A percentile compares a stretch with the other conserved stretches of the same genome.
Conservation (phyloP, 2,329 filamentous ascomycete genomes). For the Aureobasidium pullulans region DNA sequence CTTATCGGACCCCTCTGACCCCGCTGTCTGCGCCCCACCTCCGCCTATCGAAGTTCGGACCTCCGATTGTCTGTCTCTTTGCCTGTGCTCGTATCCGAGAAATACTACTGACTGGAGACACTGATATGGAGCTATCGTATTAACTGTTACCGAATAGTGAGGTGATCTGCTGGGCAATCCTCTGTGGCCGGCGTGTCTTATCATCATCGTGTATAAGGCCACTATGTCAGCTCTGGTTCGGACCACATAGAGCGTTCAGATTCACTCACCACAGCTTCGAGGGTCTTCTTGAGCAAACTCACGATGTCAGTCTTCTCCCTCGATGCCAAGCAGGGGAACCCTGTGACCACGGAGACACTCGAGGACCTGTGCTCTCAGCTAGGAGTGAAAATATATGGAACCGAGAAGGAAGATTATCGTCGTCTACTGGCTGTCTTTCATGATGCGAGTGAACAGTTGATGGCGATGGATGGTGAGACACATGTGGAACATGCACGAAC, state of each 20-base stretch:
- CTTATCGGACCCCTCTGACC: background rate
- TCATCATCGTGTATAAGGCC: no score
- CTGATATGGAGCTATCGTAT: no score
- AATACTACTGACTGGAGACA: no score
- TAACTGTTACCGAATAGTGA: no score
- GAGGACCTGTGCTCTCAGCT: constrained; percentile 27
- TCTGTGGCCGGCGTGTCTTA: no score
- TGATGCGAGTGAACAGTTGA: constrained; percentile 31
- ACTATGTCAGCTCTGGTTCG: no score
- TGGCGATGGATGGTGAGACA: constrained; percentile 27
- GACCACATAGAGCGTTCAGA: no score
- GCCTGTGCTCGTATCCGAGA: background rate
- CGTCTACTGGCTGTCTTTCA: constrained; percentile 33
- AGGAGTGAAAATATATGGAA: constrained; percentile 27
- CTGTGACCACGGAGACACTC: constrained; percentile 28
- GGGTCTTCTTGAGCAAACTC: no score
- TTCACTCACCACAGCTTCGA: no score
- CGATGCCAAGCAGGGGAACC: constrained; percentile 25
- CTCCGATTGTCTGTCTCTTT: background rate
- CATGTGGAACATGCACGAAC: no score
- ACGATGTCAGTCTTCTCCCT: constrained; percentile 34
- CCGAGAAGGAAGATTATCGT: constrained; percentile 33
- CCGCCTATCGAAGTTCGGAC: background rate
- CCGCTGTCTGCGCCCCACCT: background rate
- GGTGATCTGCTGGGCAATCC: no score